Evolutionary conservation across 1,139 yeast genomes (phyloP).

Genomic region (Hemisphaericaspora xylanilytica): DNA sequence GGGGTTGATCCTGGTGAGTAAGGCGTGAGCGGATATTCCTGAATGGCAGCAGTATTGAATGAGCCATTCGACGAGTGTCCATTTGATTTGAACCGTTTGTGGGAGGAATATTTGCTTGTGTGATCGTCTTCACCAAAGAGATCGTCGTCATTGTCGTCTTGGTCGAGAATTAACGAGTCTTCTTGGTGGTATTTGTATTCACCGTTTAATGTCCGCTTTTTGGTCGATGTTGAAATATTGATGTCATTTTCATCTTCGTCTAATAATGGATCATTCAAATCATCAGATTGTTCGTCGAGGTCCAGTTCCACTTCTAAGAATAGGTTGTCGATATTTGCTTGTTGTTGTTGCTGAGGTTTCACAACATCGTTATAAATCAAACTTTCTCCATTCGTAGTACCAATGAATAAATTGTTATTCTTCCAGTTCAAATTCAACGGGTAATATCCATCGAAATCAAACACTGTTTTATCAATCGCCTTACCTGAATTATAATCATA

Average conservation of each 20-base stretch:
- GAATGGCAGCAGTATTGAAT: neutral
- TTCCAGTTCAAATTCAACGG: constrained; percentile 15
- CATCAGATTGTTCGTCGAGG: constrained; percentile 18
- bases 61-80: constrained; percentile 15
- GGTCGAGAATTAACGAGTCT: constrained; percentile 39
- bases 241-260: constrained; percentile 17
- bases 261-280: constrained; percentile 21
- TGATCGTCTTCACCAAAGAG: constrained; percentile 14
- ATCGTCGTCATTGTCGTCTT: constrained; percentile 18
- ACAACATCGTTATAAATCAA: constrained; percentile 35
- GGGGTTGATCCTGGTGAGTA: constrained; percentile 86
- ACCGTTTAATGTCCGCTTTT: constrained; percentile 10
- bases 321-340: constrained; percentile 18
- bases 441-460: constrained; percentile 14
- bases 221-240: neutral
- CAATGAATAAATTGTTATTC: constrained; percentile 33
- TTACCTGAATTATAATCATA: constrained; percentile 11
- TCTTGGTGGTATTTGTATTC: constrained; percentile 23
- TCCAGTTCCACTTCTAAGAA: constrained; percentile 29
- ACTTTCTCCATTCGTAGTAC: constrained; percentile 56
- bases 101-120: neutral
- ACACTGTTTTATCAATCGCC: constrained; percentile 9
- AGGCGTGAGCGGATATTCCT: constrained; percentile 25
- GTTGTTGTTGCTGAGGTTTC: constrained; percentile 5
- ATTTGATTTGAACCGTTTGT: constrained; percentile 29